These are phyloP conservation scores for Trametes meyenii DNA, from an alignment of 768 basidiomycete genomes.

Conservation along the genomic window DNA sequence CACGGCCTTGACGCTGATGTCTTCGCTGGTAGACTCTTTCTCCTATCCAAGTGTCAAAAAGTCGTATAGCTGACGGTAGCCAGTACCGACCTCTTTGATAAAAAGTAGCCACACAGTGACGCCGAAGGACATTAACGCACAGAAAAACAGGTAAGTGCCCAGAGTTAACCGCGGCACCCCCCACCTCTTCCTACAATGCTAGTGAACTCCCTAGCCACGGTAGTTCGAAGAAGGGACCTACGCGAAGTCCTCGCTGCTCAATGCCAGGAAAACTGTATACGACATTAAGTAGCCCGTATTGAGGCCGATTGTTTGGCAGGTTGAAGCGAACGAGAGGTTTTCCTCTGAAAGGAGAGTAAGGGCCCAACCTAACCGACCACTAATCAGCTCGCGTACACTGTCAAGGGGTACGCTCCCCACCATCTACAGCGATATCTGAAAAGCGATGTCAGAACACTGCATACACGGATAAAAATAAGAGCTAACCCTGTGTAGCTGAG, in stretches of 20 bases:
- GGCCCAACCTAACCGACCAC: constrained; percentile 62
- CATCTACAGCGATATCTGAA: constrained; percentile 95
- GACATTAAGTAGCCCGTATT: constrained; percentile 95
- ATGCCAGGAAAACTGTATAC: constrained; percentile 95
- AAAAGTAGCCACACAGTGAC: constrained; percentile 93
- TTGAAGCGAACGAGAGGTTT: constrained; percentile 94
- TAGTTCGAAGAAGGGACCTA: constrained; percentile 38
- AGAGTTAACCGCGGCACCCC: constrained; percentile 74
- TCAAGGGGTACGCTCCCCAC: constrained; percentile 44
- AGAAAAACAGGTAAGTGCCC: constrained; percentile 82
- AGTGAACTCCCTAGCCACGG: constrained; percentile 6
- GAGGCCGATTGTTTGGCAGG: constrained; percentile 96
- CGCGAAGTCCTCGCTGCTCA: constrained; percentile 94
- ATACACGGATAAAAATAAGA: not conserved
- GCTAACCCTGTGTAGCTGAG: constrained; percentile 92
- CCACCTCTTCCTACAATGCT: constrained; percentile 63
- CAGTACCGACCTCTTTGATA: constrained; percentile 76
- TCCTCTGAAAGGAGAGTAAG: constrained; percentile 87
- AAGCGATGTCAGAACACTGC: constrained; percentile 21
- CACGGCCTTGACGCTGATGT: constrained; percentile 88
- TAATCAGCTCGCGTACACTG: constrained; percentile 41
- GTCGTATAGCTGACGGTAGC: not conserved
- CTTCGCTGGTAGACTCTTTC: constrained; percentile 70
- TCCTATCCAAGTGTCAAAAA: constrained; percentile 49
- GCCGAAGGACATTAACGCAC: constrained; percentile 75